These are phyloP conservation scores for Kodamaea nitidulidarum DNA, from an alignment of 805 yeast genomes.

Conservation along the genomic window DNA sequence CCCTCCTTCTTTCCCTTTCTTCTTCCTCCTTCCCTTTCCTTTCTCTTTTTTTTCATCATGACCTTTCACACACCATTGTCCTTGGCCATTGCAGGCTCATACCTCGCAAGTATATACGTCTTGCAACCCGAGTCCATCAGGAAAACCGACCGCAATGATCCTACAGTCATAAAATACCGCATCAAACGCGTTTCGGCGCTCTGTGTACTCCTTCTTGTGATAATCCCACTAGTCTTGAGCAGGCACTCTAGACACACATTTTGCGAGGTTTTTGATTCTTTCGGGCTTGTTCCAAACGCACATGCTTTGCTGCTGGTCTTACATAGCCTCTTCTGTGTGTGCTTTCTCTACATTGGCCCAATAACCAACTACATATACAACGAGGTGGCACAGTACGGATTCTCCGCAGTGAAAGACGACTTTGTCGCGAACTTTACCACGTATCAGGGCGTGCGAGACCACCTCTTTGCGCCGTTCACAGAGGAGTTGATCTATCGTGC, in stretches of 20 bases:
- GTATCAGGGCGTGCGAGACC: constrained; percentile 49
- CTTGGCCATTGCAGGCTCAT: constrained; percentile 37
- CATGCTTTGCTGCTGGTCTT: constrained; percentile 15
- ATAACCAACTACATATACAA: constrained; percentile 13
- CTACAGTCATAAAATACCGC: constrained; percentile 39
- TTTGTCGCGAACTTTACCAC: constrained; percentile 19
- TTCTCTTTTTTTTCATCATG: not conserved
- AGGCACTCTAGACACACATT: constrained; percentile 3
- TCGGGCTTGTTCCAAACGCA: constrained; percentile 38
- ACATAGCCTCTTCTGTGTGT: constrained; percentile 11
- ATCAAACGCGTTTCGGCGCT: constrained; percentile 32
- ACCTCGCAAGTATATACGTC: constrained; percentile 43
- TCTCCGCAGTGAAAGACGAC: constrained; percentile 13
- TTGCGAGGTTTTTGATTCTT: constrained; percentile 10
- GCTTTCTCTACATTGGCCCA: constrained; percentile 19
- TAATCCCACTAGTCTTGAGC: constrained; percentile 27
- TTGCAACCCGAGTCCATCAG: constrained; percentile 19
- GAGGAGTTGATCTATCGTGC: constrained; percentile 74
- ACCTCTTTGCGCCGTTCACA: constrained; percentile 68
- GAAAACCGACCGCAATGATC: constrained; percentile 38
- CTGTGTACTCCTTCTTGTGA: constrained; percentile 25
- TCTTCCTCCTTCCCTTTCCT: no score
- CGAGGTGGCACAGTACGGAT: constrained; percentile 5
- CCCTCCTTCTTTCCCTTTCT: no score
- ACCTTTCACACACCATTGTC: constrained; percentile 16